A percentile compares a stretch with the other conserved stretches of the same genome.
These are phyloP conservation scores for Metarhizium brunneum DNA, from an alignment of 2,329 filamentous ascomycete species.

Conservation along the genomic window DNA sequence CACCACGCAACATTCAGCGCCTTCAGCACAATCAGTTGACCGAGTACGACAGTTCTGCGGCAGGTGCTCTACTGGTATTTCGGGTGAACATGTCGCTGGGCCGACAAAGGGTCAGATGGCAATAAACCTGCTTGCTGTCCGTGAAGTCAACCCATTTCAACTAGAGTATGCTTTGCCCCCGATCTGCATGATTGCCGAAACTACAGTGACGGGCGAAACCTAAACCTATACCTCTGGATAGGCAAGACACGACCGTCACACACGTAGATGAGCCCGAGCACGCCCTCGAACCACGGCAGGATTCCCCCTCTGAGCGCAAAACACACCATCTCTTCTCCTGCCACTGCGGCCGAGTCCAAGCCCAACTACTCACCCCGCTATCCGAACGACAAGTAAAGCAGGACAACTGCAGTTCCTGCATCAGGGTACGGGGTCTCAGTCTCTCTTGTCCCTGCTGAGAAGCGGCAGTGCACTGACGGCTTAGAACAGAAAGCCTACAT, in stretches of 20 bases:
- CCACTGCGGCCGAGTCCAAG: conserved; percentile 16
- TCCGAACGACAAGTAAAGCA: conserved; percentile 30
- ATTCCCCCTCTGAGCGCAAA: not conserved
- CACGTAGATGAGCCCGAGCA: not conserved
- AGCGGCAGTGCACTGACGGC: not conserved
- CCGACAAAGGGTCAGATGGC: conserved; percentile 10
- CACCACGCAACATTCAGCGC: not conserved
- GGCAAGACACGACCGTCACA: not conserved
- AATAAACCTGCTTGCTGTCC: conserved; percentile 16
- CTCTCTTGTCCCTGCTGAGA: too few relatives aligned
- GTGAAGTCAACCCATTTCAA: conserved; percentile 14
- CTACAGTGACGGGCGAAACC: not conserved
- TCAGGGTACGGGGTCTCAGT: conserved; percentile 13
- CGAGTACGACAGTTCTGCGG: conserved; percentile 15
- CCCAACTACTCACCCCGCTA: conserved; percentile 18
- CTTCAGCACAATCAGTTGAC: not conserved
- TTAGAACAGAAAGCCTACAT: conserved; percentile 13
- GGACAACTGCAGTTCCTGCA: conserved; percentile 26
- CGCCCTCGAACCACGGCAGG: not conserved
- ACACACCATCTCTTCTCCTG: conserved; percentile 15
- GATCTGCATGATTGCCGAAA: not conserved
- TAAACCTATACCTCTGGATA: not conserved
- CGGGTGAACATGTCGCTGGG: too few relatives aligned
- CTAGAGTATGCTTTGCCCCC: conserved; percentile 10
- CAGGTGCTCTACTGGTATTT: conserved; percentile 15